A percentile compares a stretch with the other conserved stretches of the same genome.
These are phyloP conservation scores for Phoma sp. DNA, from an alignment of 2,329 filamentous ascomycete genomes.

Conservation along the genomic window DNA sequence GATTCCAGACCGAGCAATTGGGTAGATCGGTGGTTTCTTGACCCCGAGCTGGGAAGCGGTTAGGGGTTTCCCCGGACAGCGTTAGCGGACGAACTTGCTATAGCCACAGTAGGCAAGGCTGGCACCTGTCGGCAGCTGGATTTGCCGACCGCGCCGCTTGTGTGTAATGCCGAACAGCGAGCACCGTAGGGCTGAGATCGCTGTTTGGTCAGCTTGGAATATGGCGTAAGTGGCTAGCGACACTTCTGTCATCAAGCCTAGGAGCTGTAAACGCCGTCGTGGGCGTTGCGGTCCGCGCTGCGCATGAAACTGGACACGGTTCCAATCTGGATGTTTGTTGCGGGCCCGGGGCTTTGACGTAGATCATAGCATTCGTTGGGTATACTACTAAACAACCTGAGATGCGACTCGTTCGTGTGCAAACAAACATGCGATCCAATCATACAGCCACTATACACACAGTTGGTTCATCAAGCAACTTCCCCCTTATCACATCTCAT, in stretches of 20 bases:
- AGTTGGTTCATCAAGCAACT: neutral
- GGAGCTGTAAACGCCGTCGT: no score
- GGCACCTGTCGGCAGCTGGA: neutral
- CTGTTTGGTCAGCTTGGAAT: neutral
- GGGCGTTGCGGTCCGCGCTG: no score
- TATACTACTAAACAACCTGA: constrained; percentile 28
- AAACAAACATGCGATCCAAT: neutral
- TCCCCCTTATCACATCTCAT: neutral
- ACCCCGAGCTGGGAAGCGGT: no score
- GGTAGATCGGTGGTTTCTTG: no score
- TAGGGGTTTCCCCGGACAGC: no score
- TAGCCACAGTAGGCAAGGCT: no score
- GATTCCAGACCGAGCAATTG: no score
- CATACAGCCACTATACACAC: neutral
- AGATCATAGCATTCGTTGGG: constrained; percentile 21
- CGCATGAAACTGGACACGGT: no score
- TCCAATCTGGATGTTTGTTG: no score
- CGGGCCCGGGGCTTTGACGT: neutral
- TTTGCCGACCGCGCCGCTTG: neutral
- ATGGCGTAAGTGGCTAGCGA: neutral
- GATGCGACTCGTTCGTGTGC: neutral
- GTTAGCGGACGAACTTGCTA: no score
- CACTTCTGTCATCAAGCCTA: no score
- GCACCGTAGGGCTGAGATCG: neutral
- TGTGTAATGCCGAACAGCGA: neutral